These are phyloP conservation scores for Penicillium sp. DNA, from an alignment of 2,329 filamentous ascomycete genomes.

Conservation along the genomic window DNA sequence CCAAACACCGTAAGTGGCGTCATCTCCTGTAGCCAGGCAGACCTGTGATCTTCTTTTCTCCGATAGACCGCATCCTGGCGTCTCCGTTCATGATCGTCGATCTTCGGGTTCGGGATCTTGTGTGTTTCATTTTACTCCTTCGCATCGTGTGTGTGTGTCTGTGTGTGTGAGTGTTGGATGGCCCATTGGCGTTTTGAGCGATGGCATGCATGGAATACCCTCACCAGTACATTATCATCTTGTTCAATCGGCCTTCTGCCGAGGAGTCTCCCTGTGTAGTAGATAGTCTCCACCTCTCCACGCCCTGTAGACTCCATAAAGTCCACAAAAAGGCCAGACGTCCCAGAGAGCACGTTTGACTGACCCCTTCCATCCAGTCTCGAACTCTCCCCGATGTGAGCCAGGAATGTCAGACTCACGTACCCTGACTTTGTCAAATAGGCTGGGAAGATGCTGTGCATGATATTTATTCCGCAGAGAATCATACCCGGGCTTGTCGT, in stretches of 20 bases:
- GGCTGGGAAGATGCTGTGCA: slow-evolving; percentile 33
- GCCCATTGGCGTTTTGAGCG: neutral
- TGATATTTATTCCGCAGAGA: slow-evolving; percentile 39
- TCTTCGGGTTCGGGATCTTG: neutral
- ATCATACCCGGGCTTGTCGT: slow-evolving; percentile 40
- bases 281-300: slow-evolving; percentile 27
- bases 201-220: slow-evolving; percentile 7
- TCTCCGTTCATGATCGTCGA: neutral
- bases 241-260: slow-evolving; percentile 10
- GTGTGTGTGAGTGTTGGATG: neutral
- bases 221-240: neutral
- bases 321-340: slow-evolving; percentile 25
- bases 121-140: neutral
- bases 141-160: too few relatives aligned
- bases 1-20: too few relatives aligned
- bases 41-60: too few relatives aligned
- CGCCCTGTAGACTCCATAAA: slow-evolving; percentile 27
- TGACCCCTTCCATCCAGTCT: slow-evolving; percentile 14
- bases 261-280: slow-evolving; percentile 10
- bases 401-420: slow-evolving; percentile 15
- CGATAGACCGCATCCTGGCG: neutral
- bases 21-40: too few relatives aligned
- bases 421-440: slow-evolving; percentile 38
- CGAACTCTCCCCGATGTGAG: slow-evolving; percentile 11
- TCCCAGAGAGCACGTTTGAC: slow-evolving; percentile 18